Conservation (phyloP, 108 stramenopile species). For the Nitzschia putrida region DNA sequence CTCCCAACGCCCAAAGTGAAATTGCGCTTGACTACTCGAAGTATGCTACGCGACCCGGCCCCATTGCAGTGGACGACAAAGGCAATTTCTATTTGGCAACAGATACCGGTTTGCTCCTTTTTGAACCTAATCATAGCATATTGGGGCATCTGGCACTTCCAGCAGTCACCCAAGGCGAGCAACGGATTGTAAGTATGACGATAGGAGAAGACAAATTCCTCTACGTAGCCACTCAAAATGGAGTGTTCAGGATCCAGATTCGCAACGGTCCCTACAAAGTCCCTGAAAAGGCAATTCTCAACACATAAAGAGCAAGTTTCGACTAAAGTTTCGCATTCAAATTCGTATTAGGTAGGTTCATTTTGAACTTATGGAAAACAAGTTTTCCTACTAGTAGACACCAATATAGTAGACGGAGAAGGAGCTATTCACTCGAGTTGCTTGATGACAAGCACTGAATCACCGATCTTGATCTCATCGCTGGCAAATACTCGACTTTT, state of each 20-base stretch:
- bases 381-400: too few species aligned
- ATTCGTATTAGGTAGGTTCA: too few species aligned
- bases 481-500: conserved; percentile 58
- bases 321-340: too few species aligned
- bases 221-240: conserved; percentile 51
- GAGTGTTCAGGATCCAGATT: conserved; percentile 49
- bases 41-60: conserved; percentile 31
- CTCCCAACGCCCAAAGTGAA: not conserved
- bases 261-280: conserved; percentile 23
- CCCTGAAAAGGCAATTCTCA: not conserved
- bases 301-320: not conserved
- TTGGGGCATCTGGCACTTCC: conserved; percentile 20
- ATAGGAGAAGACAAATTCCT: conserved; percentile 72
- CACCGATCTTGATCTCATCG: conserved; percentile 59
- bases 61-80: conserved; percentile 51
- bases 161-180: conserved; percentile 8
- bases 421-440: not conserved
- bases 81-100: conserved; percentile 53
- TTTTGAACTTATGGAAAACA: too few species aligned
- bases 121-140: conserved; percentile 11
- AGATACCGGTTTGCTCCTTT: conserved; percentile 37
- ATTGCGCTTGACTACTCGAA: conserved; percentile 20
- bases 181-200: conserved; percentile 33
- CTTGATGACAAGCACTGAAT: conserved; percentile 28
- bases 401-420: too few species aligned